phyloP scores from a whole-genome alignment of 2,329 filamentous ascomycete species.

The Talaromyces pinophilus region DNA sequence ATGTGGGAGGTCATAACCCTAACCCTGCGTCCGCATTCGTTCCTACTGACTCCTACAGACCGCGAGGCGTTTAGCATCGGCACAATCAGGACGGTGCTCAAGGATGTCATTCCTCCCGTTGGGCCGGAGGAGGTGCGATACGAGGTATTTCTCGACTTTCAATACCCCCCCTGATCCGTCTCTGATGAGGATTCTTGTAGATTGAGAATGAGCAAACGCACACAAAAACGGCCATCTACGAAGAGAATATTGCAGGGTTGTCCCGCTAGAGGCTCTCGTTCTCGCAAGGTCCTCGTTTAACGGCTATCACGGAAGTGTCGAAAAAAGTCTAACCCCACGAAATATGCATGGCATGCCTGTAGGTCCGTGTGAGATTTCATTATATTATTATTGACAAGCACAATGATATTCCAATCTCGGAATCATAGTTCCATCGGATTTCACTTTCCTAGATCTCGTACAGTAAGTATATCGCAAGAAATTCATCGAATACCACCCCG shows the following conservation, averaged over 20 bases:
- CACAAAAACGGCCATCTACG: not conserved
- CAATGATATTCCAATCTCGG: not conserved
- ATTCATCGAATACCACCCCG: not conserved
- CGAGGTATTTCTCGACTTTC: not conserved
- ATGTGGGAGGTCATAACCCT: not conserved
- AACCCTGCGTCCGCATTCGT: not conserved
- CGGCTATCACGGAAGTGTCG: not conserved
- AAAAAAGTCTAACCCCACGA: not conserved
- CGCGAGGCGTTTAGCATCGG: not conserved
- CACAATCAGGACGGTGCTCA: not conserved
- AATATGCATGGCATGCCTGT: not conserved
- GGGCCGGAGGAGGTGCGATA: not conserved
- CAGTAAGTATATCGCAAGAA: no score
- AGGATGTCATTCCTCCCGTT: not conserved
- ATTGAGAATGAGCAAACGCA: conserved; percentile 5
- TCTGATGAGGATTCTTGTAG: not conserved
- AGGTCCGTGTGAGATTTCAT: not conserved
- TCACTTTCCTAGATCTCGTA: not conserved
- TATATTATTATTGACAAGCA: no score
- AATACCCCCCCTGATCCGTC: no score
- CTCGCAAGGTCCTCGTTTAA: not conserved
- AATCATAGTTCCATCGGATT: not conserved
- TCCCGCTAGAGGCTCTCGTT: not conserved
- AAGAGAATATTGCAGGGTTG: not conserved
- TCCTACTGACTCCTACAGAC: not conserved